Evolutionary conservation across 116 monocot species (phyloP), one percentile per base, ranked within the genome.

Genomic region (Zostera marina): DNA sequence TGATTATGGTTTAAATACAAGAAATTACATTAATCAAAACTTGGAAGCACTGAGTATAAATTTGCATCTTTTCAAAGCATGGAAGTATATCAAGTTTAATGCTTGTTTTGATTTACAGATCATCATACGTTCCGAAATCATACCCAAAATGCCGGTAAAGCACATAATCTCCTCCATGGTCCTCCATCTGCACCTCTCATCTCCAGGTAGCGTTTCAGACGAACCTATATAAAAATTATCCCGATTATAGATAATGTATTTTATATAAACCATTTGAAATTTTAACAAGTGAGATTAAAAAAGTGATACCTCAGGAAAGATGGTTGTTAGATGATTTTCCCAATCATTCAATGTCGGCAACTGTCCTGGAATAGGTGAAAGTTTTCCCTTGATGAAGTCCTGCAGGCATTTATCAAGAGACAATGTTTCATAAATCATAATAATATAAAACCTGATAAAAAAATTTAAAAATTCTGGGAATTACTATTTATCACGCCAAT

Each of bases 181-280:
- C 98, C 91, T 42, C 86, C 98, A 81, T 98, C 98, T 59, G 91
- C 98, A 69, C 98, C 98, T 72, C 98, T 86, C 98, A 98, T 98
- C 74, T 98, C 98, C 58, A 98, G 59, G 76, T 90, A 98, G 64
- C 86, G 76, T 75, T 98, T 98, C 53, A 98, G 61, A 53, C 98
- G 90, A 20, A 98, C 98, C 96, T 98, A 75, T 21, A 54, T 43
- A 45, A 13, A n/a, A 25, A 42, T 23, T 56, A 22, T 10, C 32
- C 32, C 32, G 5, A 32, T 32, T 5, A 32, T 32, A 32, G 2
- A 32, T 32, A 32, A 32, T 32, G 32, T 32, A 32, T 32, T 5
- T 32, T 32, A 32, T 32, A 32, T 32, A 32, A 5, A 32, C 5
- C 32, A 32, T 3, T 32, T 32, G 32, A 32, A 32, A 5, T 32